A percentile compares a stretch with the other conserved stretches of the same genome.
These are phyloP conservation scores for Lachancea cidri DNA, from an alignment of 805 yeast genomes.

Conservation along the genomic window DNA sequence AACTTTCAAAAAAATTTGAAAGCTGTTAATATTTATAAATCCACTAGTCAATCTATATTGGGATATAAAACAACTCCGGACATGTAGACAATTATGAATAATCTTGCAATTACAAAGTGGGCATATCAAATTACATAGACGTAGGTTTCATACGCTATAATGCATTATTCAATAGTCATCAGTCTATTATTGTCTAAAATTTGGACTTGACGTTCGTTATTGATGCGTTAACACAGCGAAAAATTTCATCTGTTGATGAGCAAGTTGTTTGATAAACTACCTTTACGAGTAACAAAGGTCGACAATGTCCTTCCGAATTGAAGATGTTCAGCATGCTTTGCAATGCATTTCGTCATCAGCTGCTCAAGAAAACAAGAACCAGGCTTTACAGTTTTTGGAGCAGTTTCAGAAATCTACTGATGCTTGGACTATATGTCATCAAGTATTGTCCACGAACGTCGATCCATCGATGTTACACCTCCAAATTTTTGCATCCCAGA, in stretches of 20 bases:
- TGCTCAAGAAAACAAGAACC: slow-evolving; percentile 32
- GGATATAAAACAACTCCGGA: too few species aligned
- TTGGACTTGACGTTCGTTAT: not conserved
- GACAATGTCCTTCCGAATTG: slow-evolving; percentile 15
- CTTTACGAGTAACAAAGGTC: not conserved
- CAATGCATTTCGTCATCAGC: slow-evolving; percentile 28
- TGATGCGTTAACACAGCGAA: not conserved
- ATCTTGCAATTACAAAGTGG: too few species aligned
- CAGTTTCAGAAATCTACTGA: slow-evolving; percentile 74
- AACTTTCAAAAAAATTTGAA: too few species aligned
- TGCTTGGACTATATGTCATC: slow-evolving; percentile 74
- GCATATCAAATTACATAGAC: too few species aligned
- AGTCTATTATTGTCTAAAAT: too few species aligned
- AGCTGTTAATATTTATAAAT: too few species aligned
- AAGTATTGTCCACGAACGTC: slow-evolving; percentile 39
- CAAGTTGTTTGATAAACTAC: too few species aligned
- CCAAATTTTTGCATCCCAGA: slow-evolving; percentile 85
- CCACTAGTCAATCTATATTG: too few species aligned
- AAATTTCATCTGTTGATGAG: not conserved
- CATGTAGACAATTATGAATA: too few species aligned
- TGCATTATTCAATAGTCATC: too few species aligned
- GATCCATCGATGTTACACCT: slow-evolving; percentile 44
- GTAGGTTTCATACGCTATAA: too few species aligned
- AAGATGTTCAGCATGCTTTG: slow-evolving; percentile 24
- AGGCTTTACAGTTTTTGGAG: slow-evolving; percentile 57